Percentiles rank a stretch among this genome's conserved stretches.
These are phyloP conservation scores for Chaetomium sp. DNA, from an alignment of 2,329 filamentous ascomycete genomes.

Conservation along the genomic window DNA sequence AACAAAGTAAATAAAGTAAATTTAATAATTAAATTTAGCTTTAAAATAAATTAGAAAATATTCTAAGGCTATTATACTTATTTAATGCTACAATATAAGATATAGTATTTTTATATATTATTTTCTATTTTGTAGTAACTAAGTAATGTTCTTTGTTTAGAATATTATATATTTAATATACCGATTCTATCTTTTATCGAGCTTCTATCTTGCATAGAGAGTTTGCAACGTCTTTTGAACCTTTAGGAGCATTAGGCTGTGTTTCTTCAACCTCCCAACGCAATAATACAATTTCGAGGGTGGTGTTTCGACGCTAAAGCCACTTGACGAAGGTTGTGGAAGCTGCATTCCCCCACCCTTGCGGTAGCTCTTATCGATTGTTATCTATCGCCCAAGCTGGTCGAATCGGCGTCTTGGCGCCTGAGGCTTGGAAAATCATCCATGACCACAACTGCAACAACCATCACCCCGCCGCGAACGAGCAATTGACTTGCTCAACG, in stretches of 20 bases:
- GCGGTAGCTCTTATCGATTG: constrained; percentile 20
- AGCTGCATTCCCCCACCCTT: background rate
- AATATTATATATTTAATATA: too few relatives aligned
- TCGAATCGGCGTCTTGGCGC: background rate
- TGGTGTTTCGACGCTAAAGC: background rate
- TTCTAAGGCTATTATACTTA: too few relatives aligned
- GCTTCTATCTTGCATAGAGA: too few relatives aligned
- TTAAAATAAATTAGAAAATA: too few relatives aligned
- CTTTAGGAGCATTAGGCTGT: background rate
- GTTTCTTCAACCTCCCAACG: background rate
- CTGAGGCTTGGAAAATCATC: constrained; percentile 28
- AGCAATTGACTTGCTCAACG: constrained; percentile 19
- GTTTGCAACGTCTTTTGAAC: too few relatives aligned
- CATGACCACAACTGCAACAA: constrained; percentile 16
- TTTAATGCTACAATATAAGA: too few relatives aligned
- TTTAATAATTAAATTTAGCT: too few relatives aligned
- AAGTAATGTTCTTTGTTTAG: too few relatives aligned
- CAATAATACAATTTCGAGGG: background rate
- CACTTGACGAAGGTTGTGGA: background rate
- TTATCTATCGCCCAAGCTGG: constrained; percentile 21
- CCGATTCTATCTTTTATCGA: too few relatives aligned
- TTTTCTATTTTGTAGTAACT: too few relatives aligned
- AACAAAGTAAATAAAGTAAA: too few relatives aligned
- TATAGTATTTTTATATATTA: too few relatives aligned
- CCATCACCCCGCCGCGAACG: background rate